phyloP scores from a whole-genome alignment of 2,329 filamentous ascomycete genomes.

The Arthrobotrys sphaeroides region DNA sequence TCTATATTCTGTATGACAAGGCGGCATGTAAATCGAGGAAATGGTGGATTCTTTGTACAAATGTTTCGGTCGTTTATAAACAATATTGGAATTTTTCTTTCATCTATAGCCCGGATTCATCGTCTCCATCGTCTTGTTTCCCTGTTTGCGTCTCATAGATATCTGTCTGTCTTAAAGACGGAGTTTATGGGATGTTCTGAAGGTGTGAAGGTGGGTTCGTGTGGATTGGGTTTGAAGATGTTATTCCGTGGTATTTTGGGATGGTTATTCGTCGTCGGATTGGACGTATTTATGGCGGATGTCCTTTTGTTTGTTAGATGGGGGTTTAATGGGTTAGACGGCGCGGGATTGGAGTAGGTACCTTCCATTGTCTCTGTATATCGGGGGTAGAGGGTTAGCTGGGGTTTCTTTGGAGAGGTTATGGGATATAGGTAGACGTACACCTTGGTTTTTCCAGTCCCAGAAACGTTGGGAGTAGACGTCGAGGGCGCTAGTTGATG shows the following conservation, averaged over 20 bases:
- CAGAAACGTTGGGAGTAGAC: constrained; percentile 82
- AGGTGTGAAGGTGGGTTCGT: too few relatives aligned
- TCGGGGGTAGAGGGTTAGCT: constrained; percentile 7
- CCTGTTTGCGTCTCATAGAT: too few relatives aligned
- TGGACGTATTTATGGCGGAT: constrained; percentile 86
- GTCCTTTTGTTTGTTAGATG: constrained; percentile 66
- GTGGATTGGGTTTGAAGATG: not conserved
- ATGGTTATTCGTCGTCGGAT: constrained; percentile 65
- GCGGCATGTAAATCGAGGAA: too few relatives aligned
- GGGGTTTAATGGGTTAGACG: not conserved
- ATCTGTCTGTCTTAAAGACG: too few relatives aligned
- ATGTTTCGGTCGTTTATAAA: not conserved
- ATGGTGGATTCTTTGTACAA: constrained; percentile 1
- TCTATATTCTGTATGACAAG: not conserved
- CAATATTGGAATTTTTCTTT: not conserved
- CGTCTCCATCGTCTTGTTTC: too few relatives aligned
- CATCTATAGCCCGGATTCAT: not conserved
- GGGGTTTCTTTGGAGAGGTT: not conserved
- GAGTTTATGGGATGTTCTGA: too few relatives aligned
- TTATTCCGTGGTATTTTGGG: not conserved
- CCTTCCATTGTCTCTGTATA: constrained; percentile 57
- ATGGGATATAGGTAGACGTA: constrained; percentile 67
- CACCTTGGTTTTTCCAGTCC: constrained; percentile 90
- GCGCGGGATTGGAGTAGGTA: not conserved
- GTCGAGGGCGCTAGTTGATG: constrained; percentile 77